Conservation (phyloP, 2,329 filamentous ascomycete species). For the Epichloe glyceriae region DNA sequence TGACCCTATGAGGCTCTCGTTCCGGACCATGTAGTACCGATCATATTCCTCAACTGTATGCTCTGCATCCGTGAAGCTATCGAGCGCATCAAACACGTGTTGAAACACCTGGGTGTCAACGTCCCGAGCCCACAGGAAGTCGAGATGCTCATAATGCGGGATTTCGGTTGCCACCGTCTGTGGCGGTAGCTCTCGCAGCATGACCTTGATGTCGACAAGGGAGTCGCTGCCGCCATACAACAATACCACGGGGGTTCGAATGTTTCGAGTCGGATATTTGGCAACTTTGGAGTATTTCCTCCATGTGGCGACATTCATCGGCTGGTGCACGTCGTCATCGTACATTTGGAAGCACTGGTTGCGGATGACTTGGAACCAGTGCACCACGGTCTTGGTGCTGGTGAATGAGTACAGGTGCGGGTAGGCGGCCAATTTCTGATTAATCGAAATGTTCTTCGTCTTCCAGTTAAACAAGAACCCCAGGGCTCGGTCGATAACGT, state of each 20-base stretch:
- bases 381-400: slow-evolving; percentile 90
- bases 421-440: slow-evolving; percentile 91
- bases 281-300: slow-evolving; percentile 92
- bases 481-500: slow-evolving; percentile 71
- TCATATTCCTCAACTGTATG: slow-evolving; percentile 49
- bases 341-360: slow-evolving; percentile 97
- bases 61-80: slow-evolving; percentile 50
- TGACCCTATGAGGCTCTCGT: slow-evolving; percentile 34
- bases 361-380: slow-evolving; percentile 99
- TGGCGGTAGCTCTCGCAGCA: slow-evolving; percentile 75
- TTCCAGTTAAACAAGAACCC: slow-evolving; percentile 83
- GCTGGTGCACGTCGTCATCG: slow-evolving; percentile 80
- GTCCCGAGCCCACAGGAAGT: slow-evolving; percentile 88
- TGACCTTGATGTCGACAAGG: slow-evolving; percentile 82
- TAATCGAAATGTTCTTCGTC: slow-evolving; percentile 66
- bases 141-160: slow-evolving; percentile 88
- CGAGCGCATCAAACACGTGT: slow-evolving; percentile 80
- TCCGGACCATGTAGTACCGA: slow-evolving; percentile 39
- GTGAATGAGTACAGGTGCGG: slow-evolving; percentile 94
- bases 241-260: slow-evolving; percentile 86
- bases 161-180: slow-evolving; percentile 81
- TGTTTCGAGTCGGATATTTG: slow-evolving; percentile 91
- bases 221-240: slow-evolving; percentile 92
- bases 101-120: slow-evolving; percentile 76
- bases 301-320: slow-evolving; percentile 54